Conservation (phyloP, 2,329 filamentous ascomycete species). For the Monilinia vaccinii-corymbosi region DNA sequence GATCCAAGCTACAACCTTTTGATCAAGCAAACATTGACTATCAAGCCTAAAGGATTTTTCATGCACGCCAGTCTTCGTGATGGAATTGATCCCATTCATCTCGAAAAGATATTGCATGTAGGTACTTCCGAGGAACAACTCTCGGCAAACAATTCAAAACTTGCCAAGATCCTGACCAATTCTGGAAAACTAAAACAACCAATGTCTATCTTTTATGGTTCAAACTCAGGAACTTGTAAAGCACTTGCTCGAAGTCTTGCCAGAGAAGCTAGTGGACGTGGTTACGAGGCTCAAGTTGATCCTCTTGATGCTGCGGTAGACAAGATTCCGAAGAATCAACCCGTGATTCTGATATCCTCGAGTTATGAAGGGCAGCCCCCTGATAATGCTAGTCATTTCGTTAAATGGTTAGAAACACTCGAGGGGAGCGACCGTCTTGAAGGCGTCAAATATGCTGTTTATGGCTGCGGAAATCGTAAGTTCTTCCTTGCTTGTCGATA, state of each 20-base stretch:
- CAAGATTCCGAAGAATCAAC: slow-evolving; percentile 48
- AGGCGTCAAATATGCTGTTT: slow-evolving; percentile 56
- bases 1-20: slow-evolving; percentile 51
- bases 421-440: slow-evolving; percentile 36
- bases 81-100: slow-evolving; percentile 32
- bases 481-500: slow-evolving; percentile 13
- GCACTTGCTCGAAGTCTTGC: slow-evolving; percentile 56
- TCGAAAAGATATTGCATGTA: slow-evolving; percentile 32
- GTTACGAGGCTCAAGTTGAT: slow-evolving; percentile 44
- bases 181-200: slow-evolving; percentile 13
- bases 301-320: slow-evolving; percentile 54
- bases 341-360: slow-evolving; percentile 58
- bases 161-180: neutral
- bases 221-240: slow-evolving; percentile 68
- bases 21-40: slow-evolving; percentile 47
- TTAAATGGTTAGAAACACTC: slow-evolving; percentile 50
- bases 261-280: slow-evolving; percentile 46
- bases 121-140: neutral
- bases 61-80: slow-evolving; percentile 48
- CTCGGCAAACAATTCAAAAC: neutral
- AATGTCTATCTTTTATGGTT: slow-evolving; percentile 63
- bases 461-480: slow-evolving; percentile 52
- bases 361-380: slow-evolving; percentile 68
- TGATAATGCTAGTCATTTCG: slow-evolving; percentile 62
- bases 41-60: slow-evolving; percentile 56